Evolutionary conservation across 805 yeast species (phyloP), one percentile per base, ranked within the genome.

Genomic region (Suhomyces pyralidae): DNA sequence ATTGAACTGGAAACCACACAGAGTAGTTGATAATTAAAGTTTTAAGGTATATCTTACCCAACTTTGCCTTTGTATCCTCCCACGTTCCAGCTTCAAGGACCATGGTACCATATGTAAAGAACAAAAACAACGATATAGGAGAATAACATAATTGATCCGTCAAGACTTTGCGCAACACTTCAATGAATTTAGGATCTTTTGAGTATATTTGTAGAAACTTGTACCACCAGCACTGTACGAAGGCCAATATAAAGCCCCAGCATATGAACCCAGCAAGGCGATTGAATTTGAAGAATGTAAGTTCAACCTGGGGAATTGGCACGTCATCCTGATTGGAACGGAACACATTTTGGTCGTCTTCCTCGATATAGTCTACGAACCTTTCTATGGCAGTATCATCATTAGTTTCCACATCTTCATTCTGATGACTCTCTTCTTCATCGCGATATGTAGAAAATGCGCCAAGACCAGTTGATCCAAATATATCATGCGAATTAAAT

Each of bases 121-220:
- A 93, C 42, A 83, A 80, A 32, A 85, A 84, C 44, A 93, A 75
- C 3, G 94, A 88, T 1, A 92, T 63, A 1, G 99, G 99, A 1
- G 97, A 91, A 66, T 86, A 94, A 53, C 91, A 80, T 48, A 92
- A 70, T 67, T 94, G 98, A 66, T 93, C 99, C 0, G 96, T 86
- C 51, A 93, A 71, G 0, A 90, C 97, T 52, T 97, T 81, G 57
- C 92, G 86, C 32, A 93, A 76, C 6, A 89, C 96, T 51, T 91
- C 89, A 1, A 92, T 86, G 54, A 89, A 79, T n/a, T 88, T 82
- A 15, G 94, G 93, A 66, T 88, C 91, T 52, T 84, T 86, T 5
- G 86, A 83, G 67, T 88, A 93, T 57, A 89, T 82, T 63, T 93
- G 92, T 54, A 93, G 77, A 53, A 92, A 81, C 61, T 82, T 80